These are phyloP conservation scores for Cryptosporidium xiaoi DNA, from an alignment of 169 alveolate genomes.

Conservation along the genomic window DNA sequence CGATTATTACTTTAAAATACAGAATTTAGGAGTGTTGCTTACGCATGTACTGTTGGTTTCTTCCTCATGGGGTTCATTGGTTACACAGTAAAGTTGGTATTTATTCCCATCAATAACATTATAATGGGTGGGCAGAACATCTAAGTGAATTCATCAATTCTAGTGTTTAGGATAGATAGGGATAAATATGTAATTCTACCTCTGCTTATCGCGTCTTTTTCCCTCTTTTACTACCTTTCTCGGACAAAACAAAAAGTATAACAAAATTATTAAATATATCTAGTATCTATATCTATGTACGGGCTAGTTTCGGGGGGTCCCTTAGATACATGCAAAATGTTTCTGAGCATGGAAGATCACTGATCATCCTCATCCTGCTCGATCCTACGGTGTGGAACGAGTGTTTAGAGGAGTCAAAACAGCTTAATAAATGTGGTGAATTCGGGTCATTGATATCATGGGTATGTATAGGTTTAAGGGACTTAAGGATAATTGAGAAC, in stretches of 20 bases:
- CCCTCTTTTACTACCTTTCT: too few species aligned
- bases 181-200: too few species aligned
- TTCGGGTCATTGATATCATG: constrained; percentile 28
- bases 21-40: constrained; percentile 90
- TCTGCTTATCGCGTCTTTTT: too few species aligned
- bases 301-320: constrained; percentile 35
- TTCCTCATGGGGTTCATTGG: constrained; percentile 96
- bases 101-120: constrained; percentile 95
- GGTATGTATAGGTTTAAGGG: constrained; percentile 36
- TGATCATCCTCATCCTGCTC: constrained; percentile 11
- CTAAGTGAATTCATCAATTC: neutral
- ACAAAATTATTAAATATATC: neutral
- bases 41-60: constrained; percentile 95
- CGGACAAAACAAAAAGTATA: too few species aligned
- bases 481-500: neutral
- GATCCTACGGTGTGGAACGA: constrained; percentile 14
- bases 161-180: too few species aligned
- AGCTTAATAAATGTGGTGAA: constrained; percentile 39
- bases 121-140: constrained; percentile 82
- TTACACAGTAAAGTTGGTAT: constrained; percentile 91
- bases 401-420: constrained; percentile 12
- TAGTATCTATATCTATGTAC: constrained; percentile 3
- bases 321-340: constrained; percentile 26
- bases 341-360: constrained; percentile 5
- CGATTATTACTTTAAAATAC: neutral